Evolutionary conservation across 306 rosid genomes (phyloP).

Genomic region (Dryas octopetala): DNA sequence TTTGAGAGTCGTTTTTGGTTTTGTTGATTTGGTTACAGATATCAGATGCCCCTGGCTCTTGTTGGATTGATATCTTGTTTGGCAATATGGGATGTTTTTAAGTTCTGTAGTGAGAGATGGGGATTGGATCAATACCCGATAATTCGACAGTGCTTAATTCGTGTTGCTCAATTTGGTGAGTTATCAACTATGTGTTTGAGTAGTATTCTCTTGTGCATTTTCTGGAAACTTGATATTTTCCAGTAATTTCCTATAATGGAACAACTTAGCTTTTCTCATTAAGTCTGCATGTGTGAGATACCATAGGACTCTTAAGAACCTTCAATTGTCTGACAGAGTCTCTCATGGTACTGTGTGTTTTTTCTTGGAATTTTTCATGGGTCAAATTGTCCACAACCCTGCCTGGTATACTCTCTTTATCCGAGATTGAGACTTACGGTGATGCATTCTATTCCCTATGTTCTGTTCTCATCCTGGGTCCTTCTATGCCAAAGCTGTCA

Average conservation of each 20-base stretch:
- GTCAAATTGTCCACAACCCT: background rate
- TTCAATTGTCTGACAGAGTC: background rate
- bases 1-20: conserved; percentile 22
- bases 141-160: conserved; percentile 57
- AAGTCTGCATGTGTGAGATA: background rate
- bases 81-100: conserved; percentile 82
- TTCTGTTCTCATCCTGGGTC: background rate
- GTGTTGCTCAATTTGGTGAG: conserved; percentile 80
- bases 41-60: conserved; percentile 86
- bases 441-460: background rate
- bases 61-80: conserved; percentile 73
- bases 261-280: background rate
- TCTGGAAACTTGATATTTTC: background rate
- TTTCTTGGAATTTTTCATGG: background rate
- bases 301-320: background rate
- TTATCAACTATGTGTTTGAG: conserved; percentile 14
- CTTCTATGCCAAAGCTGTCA: background rate
- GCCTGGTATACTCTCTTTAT: background rate
- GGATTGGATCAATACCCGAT: conserved; percentile 62
- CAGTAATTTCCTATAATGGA: background rate
- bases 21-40: conserved; percentile 49
- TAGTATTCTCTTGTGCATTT: background rate
- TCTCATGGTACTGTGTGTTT: background rate
- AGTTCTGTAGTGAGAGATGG: conserved; percentile 62
- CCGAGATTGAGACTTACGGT: background rate